Evolutionary conservation across 2,329 filamentous ascomycete genomes (phyloP).

Genomic region (Penicillium freii): DNA sequence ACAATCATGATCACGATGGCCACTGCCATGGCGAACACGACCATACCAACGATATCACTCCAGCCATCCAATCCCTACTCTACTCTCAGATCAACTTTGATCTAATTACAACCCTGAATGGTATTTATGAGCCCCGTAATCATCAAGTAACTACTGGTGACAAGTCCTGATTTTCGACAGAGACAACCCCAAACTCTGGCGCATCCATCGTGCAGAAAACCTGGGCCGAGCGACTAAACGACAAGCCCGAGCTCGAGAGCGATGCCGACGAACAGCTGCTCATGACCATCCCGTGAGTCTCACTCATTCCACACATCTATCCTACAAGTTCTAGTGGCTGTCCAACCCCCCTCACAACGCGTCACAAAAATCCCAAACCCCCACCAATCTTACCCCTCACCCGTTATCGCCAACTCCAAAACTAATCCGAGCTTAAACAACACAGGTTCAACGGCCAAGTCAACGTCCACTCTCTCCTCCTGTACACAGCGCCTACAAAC

Average conservation of each 20-base stretch:
- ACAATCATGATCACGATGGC: conserved; percentile 39
- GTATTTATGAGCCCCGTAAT: conserved; percentile 15
- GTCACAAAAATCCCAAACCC: conserved; percentile 8
- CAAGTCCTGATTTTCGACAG: conserved; percentile 17
- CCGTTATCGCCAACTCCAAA: conserved; percentile 8
- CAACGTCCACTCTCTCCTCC: conserved; percentile 82
- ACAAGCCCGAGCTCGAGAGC: conserved; percentile 74
- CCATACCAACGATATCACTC: conserved; percentile 87
- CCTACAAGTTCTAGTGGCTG: neutral
- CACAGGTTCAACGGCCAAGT: conserved; percentile 86
- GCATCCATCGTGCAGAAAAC: conserved; percentile 81
- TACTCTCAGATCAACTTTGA: conserved; percentile 93
- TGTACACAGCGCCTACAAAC: conserved; percentile 71
- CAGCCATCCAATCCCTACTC: conserved; percentile 83
- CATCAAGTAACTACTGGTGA: neutral
- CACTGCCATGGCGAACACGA: conserved; percentile 65
- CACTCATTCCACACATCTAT: neutral
- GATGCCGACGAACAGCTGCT: conserved; percentile 92
- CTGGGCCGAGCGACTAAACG: conserved; percentile 74
- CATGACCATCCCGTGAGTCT: conserved; percentile 77
- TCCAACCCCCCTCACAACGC: neutral
- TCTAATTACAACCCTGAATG: conserved; percentile 80
- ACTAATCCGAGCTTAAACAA: neutral
- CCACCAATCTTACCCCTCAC: conserved; percentile 28
- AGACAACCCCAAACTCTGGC: conserved; percentile 66